Evolutionary conservation across 345 rosid genomes (phyloP).

Genomic region (Tarenaya hassleriana): DNA sequence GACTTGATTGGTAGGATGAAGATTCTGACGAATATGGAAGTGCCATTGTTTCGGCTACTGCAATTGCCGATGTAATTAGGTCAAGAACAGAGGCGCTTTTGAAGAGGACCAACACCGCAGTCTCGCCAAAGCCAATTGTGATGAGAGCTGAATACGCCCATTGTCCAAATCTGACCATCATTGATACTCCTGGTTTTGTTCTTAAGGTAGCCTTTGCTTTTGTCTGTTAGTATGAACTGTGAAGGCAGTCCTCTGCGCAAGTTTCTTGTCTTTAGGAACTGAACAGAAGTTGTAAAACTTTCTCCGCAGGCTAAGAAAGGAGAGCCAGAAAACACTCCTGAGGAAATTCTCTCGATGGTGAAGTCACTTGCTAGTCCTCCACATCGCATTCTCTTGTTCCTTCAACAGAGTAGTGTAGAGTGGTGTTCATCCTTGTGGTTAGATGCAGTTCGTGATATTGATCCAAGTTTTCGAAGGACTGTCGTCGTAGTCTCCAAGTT

Average conservation of each 20-base stretch:
- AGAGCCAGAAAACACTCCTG: slow-evolving; percentile 91
- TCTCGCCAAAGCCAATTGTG: slow-evolving; percentile 86
- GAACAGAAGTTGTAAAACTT: neutral
- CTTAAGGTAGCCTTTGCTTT: slow-evolving; percentile 51
- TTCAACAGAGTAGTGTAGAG: slow-evolving; percentile 96
- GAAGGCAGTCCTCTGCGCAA: neutral
- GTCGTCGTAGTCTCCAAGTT: slow-evolving; percentile 90
- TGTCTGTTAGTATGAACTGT: neutral
- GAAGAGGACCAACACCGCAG: slow-evolving; percentile 72
- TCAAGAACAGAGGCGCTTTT: slow-evolving; percentile 69
- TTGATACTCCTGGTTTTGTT: slow-evolving; percentile 97
- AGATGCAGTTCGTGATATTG: slow-evolving; percentile 85
- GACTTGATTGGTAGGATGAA: slow-evolving; percentile 50
- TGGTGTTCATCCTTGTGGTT: slow-evolving; percentile 99
- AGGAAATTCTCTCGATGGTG: slow-evolving; percentile 90
- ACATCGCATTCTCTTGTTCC: slow-evolving; percentile 81
- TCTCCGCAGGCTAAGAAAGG: slow-evolving; percentile 78
- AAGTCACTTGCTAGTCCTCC: slow-evolving; percentile 92
- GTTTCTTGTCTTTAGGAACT: neutral
- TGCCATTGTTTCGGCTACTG: slow-evolving; percentile 53
- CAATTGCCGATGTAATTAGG: slow-evolving; percentile 74
- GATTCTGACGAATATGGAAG: slow-evolving; percentile 93
- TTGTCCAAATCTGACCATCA: slow-evolving; percentile 90
- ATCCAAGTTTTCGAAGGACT: slow-evolving; percentile 78
- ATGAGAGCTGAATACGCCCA: slow-evolving; percentile 98